Percentiles rank a stretch among this genome's conserved stretches.
These are phyloP conservation scores for Alternaria sp. DNA, from an alignment of 2,329 filamentous ascomycete species.

Conservation along the genomic window DNA sequence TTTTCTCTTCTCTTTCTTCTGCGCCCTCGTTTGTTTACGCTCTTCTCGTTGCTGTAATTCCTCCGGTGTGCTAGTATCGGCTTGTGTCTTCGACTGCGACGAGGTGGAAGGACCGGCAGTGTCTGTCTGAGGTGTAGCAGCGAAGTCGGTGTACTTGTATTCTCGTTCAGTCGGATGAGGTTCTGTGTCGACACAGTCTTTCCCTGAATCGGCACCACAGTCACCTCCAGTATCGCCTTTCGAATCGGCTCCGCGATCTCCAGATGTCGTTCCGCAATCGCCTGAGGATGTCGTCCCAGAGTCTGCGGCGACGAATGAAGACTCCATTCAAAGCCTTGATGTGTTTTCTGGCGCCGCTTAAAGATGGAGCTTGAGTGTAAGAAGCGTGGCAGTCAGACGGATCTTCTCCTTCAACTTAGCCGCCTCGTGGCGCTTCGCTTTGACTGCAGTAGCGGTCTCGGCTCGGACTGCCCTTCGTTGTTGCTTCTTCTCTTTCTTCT, in stretches of 20 bases:
- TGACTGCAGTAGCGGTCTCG: not conserved
- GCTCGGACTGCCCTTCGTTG: not conserved
- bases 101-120: not conserved
- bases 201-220: not conserved
- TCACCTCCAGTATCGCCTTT: not conserved
- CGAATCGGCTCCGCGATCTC: not conserved
- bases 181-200: not conserved
- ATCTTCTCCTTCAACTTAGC: not conserved
- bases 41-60: not conserved
- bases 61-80: not conserved
- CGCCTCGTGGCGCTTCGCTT: not conserved
- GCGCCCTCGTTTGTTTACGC: not conserved
- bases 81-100: not conserved
- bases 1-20: not conserved
- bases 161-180: not conserved
- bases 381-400: not conserved
- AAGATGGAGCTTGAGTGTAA: not conserved
- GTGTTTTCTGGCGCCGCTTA: not conserved
- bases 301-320: not conserved
- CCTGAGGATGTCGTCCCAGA: not conserved
- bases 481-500: not conserved
- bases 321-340: not conserved
- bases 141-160: not conserved
- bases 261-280: not conserved
- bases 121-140: not conserved